Evolutionary conservation across 2,329 filamentous ascomycete genomes (phyloP), one percentile per base, ranked within the genome.

Genomic region (Alternaria ethzedia): DNA sequence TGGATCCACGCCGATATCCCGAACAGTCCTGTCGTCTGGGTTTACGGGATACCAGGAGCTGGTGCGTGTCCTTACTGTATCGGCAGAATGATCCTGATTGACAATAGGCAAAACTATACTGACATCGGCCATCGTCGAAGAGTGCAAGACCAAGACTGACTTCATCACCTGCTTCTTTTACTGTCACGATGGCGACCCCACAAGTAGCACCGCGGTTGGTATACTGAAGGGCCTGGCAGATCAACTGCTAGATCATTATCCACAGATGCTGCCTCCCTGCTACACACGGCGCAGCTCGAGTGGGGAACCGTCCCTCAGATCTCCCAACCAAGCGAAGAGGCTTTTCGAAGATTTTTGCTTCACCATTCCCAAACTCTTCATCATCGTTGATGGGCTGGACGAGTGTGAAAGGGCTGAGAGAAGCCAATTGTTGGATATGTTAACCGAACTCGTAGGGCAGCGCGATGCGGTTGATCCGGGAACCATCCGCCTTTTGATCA

Each of bases 1-100:
- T 36, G 32, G 32, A 36, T 36, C 5, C 32, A 36, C 15, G 5
- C 32, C 0, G 32, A 36, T 9, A 36, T 36, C 2, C 32, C 32
- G 8, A n/a, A n/a, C 32, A 36, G 32, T 1, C 8, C 32, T 0
- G 32, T 36, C 8, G 32, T 36, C 7, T 36, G 32, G 32, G 5
- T 36, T 0, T 36, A 36, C 2, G 32, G 32, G 0, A 36, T 36
- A 36, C 32, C 32, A 36, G 32, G 32, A 36, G 32, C 32, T 1
- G 32, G 32, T 36, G 2, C 5, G 32, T 36, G 0, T 36, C 1
- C 0, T 8, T 0, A 36, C 6, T 36, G 13, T 15, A 2, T 8
- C 3, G 0, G 6, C 6, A 0, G 30, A 4, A 4, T 5, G 30
- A 36, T 7, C 7, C 32, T 36, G 4, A 36, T 5, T 1, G 2